Base-by-base conservation (phyloP, 305 asterid genomes). In the Fraxinus xanthoxyloides region DNA sequence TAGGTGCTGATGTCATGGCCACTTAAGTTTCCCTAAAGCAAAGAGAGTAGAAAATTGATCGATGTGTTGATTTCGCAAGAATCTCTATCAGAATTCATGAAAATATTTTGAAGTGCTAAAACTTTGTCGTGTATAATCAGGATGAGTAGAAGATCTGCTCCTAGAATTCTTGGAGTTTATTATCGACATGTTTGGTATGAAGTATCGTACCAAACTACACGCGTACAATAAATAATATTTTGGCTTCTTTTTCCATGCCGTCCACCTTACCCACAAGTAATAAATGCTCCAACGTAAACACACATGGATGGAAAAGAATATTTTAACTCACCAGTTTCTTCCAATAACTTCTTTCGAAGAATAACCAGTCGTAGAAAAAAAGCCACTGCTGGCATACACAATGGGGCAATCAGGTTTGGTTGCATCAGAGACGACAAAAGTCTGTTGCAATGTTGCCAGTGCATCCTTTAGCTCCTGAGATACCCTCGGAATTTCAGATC, bases 381-480 rank as follows among this genome's bases (percentile, higher is more conserved):
- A 95, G 79, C 99, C 99, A 85, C 97, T 91, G 84, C 99, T 95
- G 38, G 98, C 98, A 87, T 92, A 95, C 91, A 95, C 77, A 75
- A 95, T 95, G 7, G 98, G 99, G 85, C 94, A 92, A 56, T 94
- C 99, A 0, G 97, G 98, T 85, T 93, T 95, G 3, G 98, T 95
- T 12, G 98, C 98, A 90, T 95, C 99, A 7, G 99, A 95, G 72
- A 95, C 99, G 0, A 94, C 98, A 61, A 95, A 95, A 31, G 99
- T 94, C 91, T 95, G 99, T 76, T 95, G 97, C 77, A 95, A 81
- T 30, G 97, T 90, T 1, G 97, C 93, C 82, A 95, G 80, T 77
- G 98, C 99, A 82, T 94, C 99, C 93, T 90, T 95, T 78, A 95
- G 85, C 82, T 95, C 99, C 87, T 95, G 98, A 65, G 99, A 95